phyloP scores from a whole-genome alignment of 1,284 basidiomycete species.

The Cryptococcus floricola region DNA sequence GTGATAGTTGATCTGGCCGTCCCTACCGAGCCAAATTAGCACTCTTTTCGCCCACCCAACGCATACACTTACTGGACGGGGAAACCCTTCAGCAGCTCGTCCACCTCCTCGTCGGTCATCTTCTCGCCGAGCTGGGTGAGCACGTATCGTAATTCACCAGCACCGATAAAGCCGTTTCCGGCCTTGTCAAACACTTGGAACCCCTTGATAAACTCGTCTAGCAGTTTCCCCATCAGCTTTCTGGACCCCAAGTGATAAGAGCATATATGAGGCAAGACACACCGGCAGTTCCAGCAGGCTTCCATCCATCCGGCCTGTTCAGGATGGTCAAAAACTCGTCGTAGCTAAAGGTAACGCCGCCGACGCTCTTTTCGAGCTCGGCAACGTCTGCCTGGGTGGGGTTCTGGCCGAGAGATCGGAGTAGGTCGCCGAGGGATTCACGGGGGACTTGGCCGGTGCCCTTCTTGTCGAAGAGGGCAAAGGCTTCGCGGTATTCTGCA shows the following conservation, averaged over 20 bases:
- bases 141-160: conserved; percentile 86
- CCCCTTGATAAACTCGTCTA: conserved; percentile 97
- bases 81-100: conserved; percentile 88
- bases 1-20: conserved; percentile 97
- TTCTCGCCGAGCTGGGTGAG: conserved; percentile 95
- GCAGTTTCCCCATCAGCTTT: background rate
- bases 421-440: conserved; percentile 87
- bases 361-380: conserved; percentile 67
- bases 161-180: conserved; percentile 93
- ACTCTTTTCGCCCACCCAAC: background rate
- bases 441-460: conserved; percentile 84
- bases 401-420: conserved; percentile 94
- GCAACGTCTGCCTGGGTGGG: conserved; percentile 95
- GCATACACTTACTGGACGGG: conserved; percentile 33
- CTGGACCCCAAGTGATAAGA: background rate
- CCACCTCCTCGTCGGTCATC: conserved; percentile 95
- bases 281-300: conserved; percentile 90
- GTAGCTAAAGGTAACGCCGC: conserved; percentile 61
- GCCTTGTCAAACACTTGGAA: conserved; percentile 99
- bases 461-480: conserved; percentile 96
- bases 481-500: conserved; percentile 90
- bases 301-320: conserved; percentile 93
- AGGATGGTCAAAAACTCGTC: conserved; percentile 85
- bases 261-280: conserved; percentile 27
- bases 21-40: conserved; percentile 54